Conservation (phyloP, 225 moss, liverwort and hornwort species). For the Polytrichum formosum region DNA sequence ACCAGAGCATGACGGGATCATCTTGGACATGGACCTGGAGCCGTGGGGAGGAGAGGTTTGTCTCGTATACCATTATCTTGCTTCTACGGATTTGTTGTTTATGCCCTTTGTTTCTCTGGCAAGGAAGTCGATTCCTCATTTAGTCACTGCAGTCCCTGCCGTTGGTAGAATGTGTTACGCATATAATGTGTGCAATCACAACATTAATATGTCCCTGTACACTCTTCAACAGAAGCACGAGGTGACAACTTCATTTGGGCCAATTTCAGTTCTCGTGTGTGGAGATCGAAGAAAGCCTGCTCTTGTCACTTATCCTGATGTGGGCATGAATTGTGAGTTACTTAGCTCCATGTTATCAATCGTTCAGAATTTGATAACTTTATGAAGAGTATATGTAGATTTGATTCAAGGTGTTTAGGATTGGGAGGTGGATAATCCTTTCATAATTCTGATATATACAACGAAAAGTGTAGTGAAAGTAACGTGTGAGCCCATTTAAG, state of each 20-base stretch:
- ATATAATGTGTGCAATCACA: no score
- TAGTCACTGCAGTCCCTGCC: no score
- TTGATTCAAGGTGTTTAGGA: no score
- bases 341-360: background rate
- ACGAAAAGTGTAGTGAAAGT: no score
- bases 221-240: slow-evolving; percentile 45
- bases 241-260: slow-evolving; percentile 64
- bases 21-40: slow-evolving; percentile 55
- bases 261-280: slow-evolving; percentile 73
- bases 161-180: background rate
- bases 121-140: no score
- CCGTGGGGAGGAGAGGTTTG: slow-evolving; percentile 83
- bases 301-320: slow-evolving; percentile 83
- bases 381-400: no score
- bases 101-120: background rate
- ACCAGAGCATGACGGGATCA: slow-evolving; percentile 46
- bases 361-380: no score
- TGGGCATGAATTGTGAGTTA: slow-evolving; percentile 77
- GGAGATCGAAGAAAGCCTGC: slow-evolving; percentile 80
- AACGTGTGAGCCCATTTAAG: no score
- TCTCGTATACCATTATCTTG: background rate
- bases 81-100: background rate
- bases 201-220: background rate
- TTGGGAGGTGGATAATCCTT: no score
- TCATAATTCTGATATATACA: no score